Conservation (phyloP, 2,329 filamentous ascomycete genomes). For the Cercospora zeina region DNA sequence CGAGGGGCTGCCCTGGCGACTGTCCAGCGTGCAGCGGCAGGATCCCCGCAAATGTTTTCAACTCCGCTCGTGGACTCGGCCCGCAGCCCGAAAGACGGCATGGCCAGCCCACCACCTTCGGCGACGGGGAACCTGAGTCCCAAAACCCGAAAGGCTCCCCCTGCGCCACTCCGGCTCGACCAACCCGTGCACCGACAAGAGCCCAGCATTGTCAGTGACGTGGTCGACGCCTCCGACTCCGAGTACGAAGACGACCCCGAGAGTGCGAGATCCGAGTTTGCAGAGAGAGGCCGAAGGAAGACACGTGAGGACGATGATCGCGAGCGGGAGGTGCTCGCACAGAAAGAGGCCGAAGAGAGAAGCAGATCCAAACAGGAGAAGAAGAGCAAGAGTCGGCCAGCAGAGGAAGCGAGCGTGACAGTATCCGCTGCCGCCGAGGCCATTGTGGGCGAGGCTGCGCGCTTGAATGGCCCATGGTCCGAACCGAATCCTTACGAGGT, state of each 20-base stretch:
- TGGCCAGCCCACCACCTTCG: constrained; percentile 25
- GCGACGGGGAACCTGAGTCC: constrained; percentile 28
- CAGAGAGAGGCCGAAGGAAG: constrained; percentile 69
- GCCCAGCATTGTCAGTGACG: constrained; percentile 35
- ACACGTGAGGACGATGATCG: constrained; percentile 86
- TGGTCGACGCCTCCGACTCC: constrained; percentile 62
- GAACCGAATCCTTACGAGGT: constrained; percentile 35
- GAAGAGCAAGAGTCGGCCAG: constrained; percentile 53
- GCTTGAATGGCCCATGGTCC: constrained; percentile 27
- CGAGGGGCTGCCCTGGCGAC: constrained; percentile 17
- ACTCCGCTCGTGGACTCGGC: constrained; percentile 26
- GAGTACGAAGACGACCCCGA: constrained; percentile 78
- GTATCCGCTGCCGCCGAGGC: constrained; percentile 21
- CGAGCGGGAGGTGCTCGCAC: constrained; percentile 68
- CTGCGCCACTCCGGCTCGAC: constrained; percentile 73
- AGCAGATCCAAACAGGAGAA: constrained; percentile 74
- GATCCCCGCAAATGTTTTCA: constrained; percentile 30
- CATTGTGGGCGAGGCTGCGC: constrained; percentile 14
- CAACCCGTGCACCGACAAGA: constrained; percentile 20
- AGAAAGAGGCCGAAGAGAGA: constrained; percentile 63
- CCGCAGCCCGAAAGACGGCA: constrained; percentile 18
- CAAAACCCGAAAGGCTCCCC: constrained; percentile 71
- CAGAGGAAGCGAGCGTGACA: constrained; percentile 23
- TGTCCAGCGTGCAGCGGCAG: constrained; percentile 23
- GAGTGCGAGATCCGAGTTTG: constrained; percentile 37